phyloP scores from a whole-genome alignment of 2,329 filamentous ascomycete species.

The Paracamarosporium sp. region DNA sequence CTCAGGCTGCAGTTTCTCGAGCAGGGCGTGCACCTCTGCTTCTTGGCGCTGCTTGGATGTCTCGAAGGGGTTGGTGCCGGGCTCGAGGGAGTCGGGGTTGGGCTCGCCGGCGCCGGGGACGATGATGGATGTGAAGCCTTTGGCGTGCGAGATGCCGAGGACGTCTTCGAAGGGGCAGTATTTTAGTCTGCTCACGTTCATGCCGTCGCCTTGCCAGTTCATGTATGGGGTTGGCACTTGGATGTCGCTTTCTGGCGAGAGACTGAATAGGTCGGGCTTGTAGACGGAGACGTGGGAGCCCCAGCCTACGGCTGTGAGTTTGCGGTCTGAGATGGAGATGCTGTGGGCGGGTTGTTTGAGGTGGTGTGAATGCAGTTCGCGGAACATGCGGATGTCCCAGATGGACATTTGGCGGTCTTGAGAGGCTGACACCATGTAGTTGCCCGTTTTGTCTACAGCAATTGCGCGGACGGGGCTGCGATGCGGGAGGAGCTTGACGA shows the following conservation, averaged over 20 bases:
- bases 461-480: constrained; percentile 85
- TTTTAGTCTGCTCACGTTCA: constrained; percentile 77
- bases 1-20: constrained; percentile 94
- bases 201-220: constrained; percentile 87
- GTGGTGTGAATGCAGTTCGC: constrained; percentile 88
- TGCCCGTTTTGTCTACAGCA: constrained; percentile 85
- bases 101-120: constrained; percentile 95
- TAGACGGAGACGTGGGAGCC: constrained; percentile 89
- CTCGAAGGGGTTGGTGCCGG: constrained; percentile 84
- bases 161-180: constrained; percentile 98
- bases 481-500: constrained; percentile 92
- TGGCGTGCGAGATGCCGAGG: constrained; percentile 81
- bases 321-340: constrained; percentile 86
- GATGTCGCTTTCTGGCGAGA: constrained; percentile 70
- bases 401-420: constrained; percentile 92
- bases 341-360: constrained; percentile 82
- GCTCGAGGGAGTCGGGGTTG: constrained; percentile 92
- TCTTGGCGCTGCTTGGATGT: constrained; percentile 92
- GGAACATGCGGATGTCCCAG: constrained; percentile 95
- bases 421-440: constrained; percentile 94
- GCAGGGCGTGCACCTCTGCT: constrained; percentile 82
- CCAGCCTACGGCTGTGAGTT: constrained; percentile 88
- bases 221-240: constrained; percentile 91
- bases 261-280: constrained; percentile 82
- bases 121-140: constrained; percentile 88